Evolutionary conservation across 257 asterid genomes (phyloP), one percentile per base, ranked within the genome.

Genomic region (Rubia yunnanensis): DNA sequence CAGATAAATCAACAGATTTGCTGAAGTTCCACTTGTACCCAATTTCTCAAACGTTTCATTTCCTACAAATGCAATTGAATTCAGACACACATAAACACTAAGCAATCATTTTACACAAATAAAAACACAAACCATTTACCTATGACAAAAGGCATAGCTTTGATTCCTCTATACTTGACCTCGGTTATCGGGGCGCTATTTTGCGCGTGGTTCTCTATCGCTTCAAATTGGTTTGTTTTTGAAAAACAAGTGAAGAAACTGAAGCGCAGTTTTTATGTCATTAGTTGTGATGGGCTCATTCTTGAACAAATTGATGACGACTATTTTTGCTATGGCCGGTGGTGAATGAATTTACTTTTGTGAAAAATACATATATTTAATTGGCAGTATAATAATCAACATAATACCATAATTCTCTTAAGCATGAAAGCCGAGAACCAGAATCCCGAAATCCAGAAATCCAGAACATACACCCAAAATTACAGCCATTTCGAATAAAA

Each of bases 21-120:
- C 59, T 5, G 82, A 75, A 23, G 83, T 80, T 5, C 88, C 90
- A 32, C 80, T 73, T 5, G 90, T 86, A 71, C 90, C 90, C 31
- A 84, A 83, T 79, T 86, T 84, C 78, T 83, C 90, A 63, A 86
- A 83, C 0, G 90, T 83, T 79, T 86, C 94, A 69, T 83, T 86
- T 39, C 94, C 89, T 79, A 48, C 5, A 46, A 26, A 14, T n/a
- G 2, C 1, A 44, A 44, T 23, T 18, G 5, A 39, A 46, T 10
- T 2, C 31, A n/a, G n/a, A n/a, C n/a, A n/a, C n/a, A n/a, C n/a
- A n/a, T n/a, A n/a, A n/a, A n/a, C n/a, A 39, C 46, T 2, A 3
- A 39, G 10, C 10, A 39, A 2, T 2, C 0, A 46, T 46, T 46
- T 17, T 2, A 13, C 53, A 0, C 53, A 46, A 46, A 46, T n/a